A percentile compares a stretch with the other conserved stretches of the same genome.
phyloP scores from a whole-genome alignment of 2,329 filamentous ascomycete genomes.

The Penicillium fuscoglaucum region DNA sequence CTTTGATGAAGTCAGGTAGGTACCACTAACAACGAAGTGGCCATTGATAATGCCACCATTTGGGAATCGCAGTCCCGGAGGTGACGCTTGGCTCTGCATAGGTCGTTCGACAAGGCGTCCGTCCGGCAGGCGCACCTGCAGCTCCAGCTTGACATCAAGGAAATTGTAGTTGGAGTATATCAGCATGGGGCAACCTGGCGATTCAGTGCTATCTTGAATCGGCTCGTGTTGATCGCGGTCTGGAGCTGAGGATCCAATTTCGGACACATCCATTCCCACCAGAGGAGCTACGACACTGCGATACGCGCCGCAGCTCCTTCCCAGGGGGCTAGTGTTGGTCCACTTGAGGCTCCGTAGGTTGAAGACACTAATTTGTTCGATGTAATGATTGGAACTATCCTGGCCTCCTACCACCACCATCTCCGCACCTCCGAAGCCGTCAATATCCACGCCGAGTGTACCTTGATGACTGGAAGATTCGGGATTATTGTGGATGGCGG shows the following conservation, averaged over 20 bases:
- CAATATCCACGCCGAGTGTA: conserved; percentile 80
- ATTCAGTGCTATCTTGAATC: conserved; percentile 27
- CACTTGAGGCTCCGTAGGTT: conserved; percentile 93
- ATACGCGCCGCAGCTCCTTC: conserved; percentile 93
- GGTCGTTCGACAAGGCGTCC: conserved; percentile 81
- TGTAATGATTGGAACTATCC: conserved; percentile 97
- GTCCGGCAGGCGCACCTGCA: conserved; percentile 83
- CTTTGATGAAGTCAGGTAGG: conserved; percentile 95
- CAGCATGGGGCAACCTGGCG: conserved; percentile 68
- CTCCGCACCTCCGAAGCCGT: conserved; percentile 88
- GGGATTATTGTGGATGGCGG: conserved; percentile 86
- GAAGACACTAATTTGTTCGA: conserved; percentile 98
- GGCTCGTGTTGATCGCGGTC: conserved; percentile 42
- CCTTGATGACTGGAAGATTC: conserved; percentile 82
- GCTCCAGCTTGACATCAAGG: conserved; percentile 89
- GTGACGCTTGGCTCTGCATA: conserved; percentile 79
- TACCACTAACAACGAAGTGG: conserved; percentile 95
- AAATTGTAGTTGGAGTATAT: conserved; percentile 99
- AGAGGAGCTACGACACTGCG: conserved; percentile 91
- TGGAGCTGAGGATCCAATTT: conserved; percentile 45
- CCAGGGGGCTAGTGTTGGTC: conserved; percentile 84
- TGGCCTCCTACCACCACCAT: conserved; percentile 98
- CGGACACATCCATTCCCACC: conserved; percentile 46
- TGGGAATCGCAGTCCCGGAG: conserved; percentile 89
- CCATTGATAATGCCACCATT: conserved; percentile 95